Conservation (phyloP, 192 early-diverging fungal genomes). For the Radiomyces spectabilis region DNA sequence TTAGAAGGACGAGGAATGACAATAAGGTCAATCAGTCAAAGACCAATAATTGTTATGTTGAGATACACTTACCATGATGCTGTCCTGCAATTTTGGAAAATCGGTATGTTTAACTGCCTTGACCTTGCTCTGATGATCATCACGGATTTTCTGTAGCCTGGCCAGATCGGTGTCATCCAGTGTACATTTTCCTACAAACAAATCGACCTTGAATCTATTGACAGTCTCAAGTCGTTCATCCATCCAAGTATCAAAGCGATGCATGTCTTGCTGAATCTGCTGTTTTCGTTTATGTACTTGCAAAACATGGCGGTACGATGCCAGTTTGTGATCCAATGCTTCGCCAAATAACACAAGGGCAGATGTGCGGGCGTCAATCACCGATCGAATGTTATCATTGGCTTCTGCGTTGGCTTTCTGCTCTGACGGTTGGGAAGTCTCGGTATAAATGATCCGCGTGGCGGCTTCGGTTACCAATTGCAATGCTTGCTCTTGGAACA, state of each 20-base stretch:
- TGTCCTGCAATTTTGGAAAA: constrained; percentile 3
- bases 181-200: constrained; percentile 9
- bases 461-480: constrained; percentile 16
- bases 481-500: constrained; percentile 21
- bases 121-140: constrained; percentile 5
- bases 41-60: no score
- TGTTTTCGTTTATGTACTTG: not conserved
- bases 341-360: constrained; percentile 21
- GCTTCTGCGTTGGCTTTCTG: constrained; percentile 17
- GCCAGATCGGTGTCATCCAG: constrained; percentile 16
- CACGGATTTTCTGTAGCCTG: constrained; percentile 11
- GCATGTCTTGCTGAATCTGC: not conserved
- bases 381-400: constrained; percentile 17
- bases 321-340: constrained; percentile 18
- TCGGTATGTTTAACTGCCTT: constrained; percentile 9
- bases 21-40: no score
- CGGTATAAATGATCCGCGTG: constrained; percentile 16
- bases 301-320: constrained; percentile 14
- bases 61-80: no score
- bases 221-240: constrained; percentile 11
- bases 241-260: not conserved
- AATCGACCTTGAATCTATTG: constrained; percentile 2
- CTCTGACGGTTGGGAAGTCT: constrained; percentile 6
- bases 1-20: no score
- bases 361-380: constrained; percentile 7